Percentiles rank a stretch among this genome's conserved stretches.
Conservation (phyloP, 345 rosid species). For the Acer campestre region DNA sequence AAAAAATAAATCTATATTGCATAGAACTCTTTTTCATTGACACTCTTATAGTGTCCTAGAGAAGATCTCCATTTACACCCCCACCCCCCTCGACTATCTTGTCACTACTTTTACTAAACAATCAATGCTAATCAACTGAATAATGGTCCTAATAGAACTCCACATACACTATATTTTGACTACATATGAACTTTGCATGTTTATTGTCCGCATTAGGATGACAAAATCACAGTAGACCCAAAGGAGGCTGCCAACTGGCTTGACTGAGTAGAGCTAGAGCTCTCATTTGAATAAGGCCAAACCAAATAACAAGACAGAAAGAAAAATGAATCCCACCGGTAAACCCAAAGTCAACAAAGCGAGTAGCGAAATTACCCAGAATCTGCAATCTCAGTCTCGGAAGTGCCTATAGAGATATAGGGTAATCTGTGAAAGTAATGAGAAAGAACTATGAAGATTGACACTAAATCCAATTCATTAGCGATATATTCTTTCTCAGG, state of each 20-base stretch:
- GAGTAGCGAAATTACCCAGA: background rate
- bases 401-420: background rate
- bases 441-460: background rate
- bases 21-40: background rate
- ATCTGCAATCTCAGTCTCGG: background rate
- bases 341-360: background rate
- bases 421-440: background rate
- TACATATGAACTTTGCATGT: background rate
- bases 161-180: background rate
- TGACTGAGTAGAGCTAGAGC: background rate
- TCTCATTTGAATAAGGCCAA: background rate
- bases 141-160: background rate
- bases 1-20: background rate
- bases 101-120: background rate
- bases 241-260: background rate
- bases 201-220: background rate
- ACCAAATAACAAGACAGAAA: background rate
- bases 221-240: background rate
- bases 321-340: background rate
- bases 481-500: background rate
- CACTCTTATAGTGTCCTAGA: background rate
- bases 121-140: background rate
- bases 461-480: background rate
- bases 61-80: background rate
- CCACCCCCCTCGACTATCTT: background rate